A percentile compares a stretch with the other conserved stretches of the same genome.
These are phyloP conservation scores for Aphanomyces stellatus DNA, from an alignment of 352 stramenopile species.

Conservation along the genomic window DNA sequence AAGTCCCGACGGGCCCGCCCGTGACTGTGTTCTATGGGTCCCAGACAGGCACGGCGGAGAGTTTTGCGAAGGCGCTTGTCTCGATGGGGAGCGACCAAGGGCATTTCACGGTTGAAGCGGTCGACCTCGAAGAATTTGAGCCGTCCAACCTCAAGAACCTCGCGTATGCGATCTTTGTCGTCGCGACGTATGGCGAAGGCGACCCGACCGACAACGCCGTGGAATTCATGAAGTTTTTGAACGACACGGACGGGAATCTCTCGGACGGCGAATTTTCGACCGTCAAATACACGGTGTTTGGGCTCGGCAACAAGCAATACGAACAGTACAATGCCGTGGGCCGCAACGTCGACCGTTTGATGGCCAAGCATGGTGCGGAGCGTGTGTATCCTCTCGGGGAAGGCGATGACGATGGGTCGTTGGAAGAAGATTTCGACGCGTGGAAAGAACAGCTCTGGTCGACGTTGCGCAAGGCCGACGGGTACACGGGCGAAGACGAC, in stretches of 20 bases:
- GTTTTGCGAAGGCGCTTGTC: slow-evolving; percentile 92
- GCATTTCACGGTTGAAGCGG: slow-evolving; percentile 62
- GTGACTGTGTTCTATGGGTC: slow-evolving; percentile 95
- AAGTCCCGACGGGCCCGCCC: slow-evolving; percentile 40
- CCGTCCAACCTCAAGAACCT: slow-evolving; percentile 38
- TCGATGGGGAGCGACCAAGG: slow-evolving; percentile 83
- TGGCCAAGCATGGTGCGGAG: slow-evolving; percentile 78
- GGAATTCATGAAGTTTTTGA: slow-evolving; percentile 89
- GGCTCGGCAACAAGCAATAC: slow-evolving; percentile 97
- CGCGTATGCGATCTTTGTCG: slow-evolving; percentile 87
- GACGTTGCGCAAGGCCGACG: slow-evolving; percentile 33
- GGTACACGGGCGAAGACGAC: slow-evolving; percentile 22
- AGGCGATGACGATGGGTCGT: slow-evolving; percentile 93
- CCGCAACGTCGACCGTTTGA: slow-evolving; percentile 82
- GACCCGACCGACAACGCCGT: slow-evolving; percentile 97
- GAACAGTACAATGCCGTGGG: slow-evolving; percentile 97
- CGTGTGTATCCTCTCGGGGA: slow-evolving; percentile 87
- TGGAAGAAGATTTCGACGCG: slow-evolving; percentile 90
- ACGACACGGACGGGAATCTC: slow-evolving; percentile 40
- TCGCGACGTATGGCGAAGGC: slow-evolving; percentile 97
- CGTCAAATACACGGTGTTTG: slow-evolving; percentile 94
- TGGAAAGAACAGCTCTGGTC: slow-evolving; percentile 94
- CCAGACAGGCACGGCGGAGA: slow-evolving; percentile 96
- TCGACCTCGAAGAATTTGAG: slow-evolving; percentile 95
- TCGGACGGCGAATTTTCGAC: slow-evolving; percentile 30